A percentile compares a stretch with the other conserved stretches of the same genome.
phyloP scores from a whole-genome alignment of 371 early-diverging fungal species.

The Cokeromyces recurvatus region DNA sequence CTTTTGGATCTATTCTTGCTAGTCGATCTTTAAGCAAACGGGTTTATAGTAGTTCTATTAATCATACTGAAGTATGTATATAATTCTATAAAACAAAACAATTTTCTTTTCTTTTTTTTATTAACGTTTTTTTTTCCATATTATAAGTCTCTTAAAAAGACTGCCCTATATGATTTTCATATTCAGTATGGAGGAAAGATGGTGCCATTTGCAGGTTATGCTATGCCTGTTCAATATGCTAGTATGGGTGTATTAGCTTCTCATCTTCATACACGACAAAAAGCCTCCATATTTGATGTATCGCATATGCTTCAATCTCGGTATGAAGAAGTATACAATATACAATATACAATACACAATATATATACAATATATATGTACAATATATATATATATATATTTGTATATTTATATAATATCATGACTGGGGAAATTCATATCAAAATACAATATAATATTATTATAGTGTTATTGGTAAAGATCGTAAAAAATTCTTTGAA shows the following conservation, averaged over 20 bases:
- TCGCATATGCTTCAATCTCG: conserved; percentile 97
- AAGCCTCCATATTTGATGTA: conserved; percentile 96
- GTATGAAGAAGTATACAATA: conserved; percentile 36
- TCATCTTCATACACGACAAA: conserved; percentile 85
- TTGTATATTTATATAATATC: too few species aligned
- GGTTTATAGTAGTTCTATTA: too few species aligned
- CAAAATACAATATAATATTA: too few species aligned
- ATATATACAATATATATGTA: too few species aligned
- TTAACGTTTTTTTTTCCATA: neutral
- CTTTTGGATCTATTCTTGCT: too few species aligned
- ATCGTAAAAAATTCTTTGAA: conserved; percentile 87
- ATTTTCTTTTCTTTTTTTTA: too few species aligned
- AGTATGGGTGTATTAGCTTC: conserved; percentile 81
- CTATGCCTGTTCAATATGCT: conserved; percentile 92
- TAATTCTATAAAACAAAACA: too few species aligned
- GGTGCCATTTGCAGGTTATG: conserved; percentile 97
- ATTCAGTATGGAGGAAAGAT: conserved; percentile 90
- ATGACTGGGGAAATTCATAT: too few species aligned
- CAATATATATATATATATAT: too few species aligned
- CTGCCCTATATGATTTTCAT: conserved; percentile 91
- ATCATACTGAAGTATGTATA: too few species aligned
- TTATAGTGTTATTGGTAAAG: conserved; percentile 81
- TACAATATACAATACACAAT: too few species aligned
- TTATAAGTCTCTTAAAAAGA: conserved; percentile 58
- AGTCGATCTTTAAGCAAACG: too few species aligned